Base-by-base conservation (phyloP, 164 flowering plant genomes). In the Magnolia kwangsiensis region DNA sequence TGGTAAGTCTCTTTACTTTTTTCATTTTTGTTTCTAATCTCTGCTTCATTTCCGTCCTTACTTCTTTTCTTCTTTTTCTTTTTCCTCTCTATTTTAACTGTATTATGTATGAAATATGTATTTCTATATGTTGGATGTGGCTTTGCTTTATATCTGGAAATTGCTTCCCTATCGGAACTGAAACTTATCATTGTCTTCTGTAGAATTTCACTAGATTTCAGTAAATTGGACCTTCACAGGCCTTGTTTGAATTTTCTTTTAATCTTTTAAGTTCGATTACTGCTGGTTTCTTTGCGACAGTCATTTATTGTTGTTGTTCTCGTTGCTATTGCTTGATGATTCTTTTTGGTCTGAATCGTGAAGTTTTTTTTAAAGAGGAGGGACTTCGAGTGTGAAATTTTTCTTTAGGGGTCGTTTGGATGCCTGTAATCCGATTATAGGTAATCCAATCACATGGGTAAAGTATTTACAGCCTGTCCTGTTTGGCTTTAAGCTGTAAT, bases 1-100 rank as follows among this genome's bases (percentile, higher is more conserved):
- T 77, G 92, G 94, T 89, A 37, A 59, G 59, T 31, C 18, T 58
- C 64, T 75, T 24, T 29, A 8, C 8, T 21, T 14, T 3, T 29
- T 10, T 29, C 23, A 31, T 27, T 31, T 14, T 68, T 31, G 45
- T 29, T 16, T 8, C 19, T 29, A 16, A 23, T 21, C 13, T 67
- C 29, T 70, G 10, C 66, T 13, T 63, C 9, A 16, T 73, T 1
- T 45, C 66, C 76, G 1, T 73, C 13, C 8, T 63, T 11, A 16
- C 19, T 23, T 37, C 70, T 13, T 68, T 20, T 66, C 8, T 24
- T 66, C 37, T 70, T 3, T 20, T 61, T 27, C 69, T 49, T 45
- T 63, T 11, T 72, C 29, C 24, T 66, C 6, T 27, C 19, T 37
- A 51, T 77, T 23, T 37, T 37, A 3, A 5, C 45, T 37, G 45